These are phyloP conservation scores for Rhodotorula sp. DNA, from an alignment of 1,284 basidiomycete genomes.

Conservation along the genomic window DNA sequence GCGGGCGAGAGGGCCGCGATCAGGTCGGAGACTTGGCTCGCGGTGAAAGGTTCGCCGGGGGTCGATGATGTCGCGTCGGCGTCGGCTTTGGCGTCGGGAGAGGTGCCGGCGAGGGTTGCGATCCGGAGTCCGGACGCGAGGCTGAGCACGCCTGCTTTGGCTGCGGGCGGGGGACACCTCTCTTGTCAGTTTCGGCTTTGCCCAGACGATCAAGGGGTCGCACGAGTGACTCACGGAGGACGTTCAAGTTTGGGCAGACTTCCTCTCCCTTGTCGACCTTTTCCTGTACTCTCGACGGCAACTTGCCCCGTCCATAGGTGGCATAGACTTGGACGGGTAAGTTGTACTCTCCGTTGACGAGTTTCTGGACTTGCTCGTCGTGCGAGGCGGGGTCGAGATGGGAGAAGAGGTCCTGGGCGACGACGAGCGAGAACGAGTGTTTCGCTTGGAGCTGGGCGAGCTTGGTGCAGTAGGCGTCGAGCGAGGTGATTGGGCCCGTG, in stretches of 20 bases:
- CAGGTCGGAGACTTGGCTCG: slow-evolving; percentile 68
- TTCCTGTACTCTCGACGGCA: slow-evolving; percentile 70
- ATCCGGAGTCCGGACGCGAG: slow-evolving; percentile 81
- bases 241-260: slow-evolving; percentile 74
- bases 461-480: slow-evolving; percentile 73
- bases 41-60: slow-evolving; percentile 60
- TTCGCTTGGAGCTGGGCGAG: slow-evolving; percentile 83
- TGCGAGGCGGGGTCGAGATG: slow-evolving; percentile 48
- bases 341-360: slow-evolving; percentile 68
- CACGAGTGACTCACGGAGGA: slow-evolving; percentile 64
- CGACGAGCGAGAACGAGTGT: slow-evolving; percentile 85
- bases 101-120: slow-evolving; percentile 73
- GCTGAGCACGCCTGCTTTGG: slow-evolving; percentile 76
- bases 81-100: neutral
- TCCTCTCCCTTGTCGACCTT: slow-evolving; percentile 72
- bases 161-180: slow-evolving; percentile 52
- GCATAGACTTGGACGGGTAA: slow-evolving; percentile 90
- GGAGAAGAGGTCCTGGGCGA: slow-evolving; percentile 87
- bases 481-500: slow-evolving; percentile 66
- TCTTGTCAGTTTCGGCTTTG: neutral
- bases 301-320: slow-evolving; percentile 73
- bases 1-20: slow-evolving; percentile 61
- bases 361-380: slow-evolving; percentile 59
- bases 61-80: slow-evolving; percentile 53
- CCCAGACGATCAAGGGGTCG: neutral